A percentile compares a stretch with the other conserved stretches of the same genome.
Conservation (phyloP, 2,329 filamentous ascomycete genomes). For the Escovopsis sp. region DNA sequence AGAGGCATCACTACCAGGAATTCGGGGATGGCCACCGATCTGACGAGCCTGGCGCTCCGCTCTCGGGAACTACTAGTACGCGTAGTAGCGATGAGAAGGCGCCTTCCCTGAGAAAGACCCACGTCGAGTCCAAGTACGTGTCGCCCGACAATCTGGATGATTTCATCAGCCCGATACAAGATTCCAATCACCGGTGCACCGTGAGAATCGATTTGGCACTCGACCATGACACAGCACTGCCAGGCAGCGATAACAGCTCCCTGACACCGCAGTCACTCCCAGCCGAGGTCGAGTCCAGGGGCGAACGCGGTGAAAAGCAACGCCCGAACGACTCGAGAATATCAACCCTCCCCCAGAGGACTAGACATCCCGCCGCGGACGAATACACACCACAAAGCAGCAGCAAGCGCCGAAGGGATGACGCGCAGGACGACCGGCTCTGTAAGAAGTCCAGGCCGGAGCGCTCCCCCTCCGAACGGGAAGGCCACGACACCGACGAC, state of each 20-base stretch:
- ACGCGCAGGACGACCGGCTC: slow-evolving; percentile 3
- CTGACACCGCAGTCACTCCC: too few relatives aligned
- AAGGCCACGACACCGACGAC: neutral
- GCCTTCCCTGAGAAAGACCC: too few relatives aligned
- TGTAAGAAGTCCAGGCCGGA: slow-evolving; percentile 3
- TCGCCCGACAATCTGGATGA: slow-evolving; percentile 26
- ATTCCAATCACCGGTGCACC: slow-evolving; percentile 23
- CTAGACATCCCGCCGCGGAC: too few relatives aligned
- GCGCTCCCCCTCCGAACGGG: neutral
- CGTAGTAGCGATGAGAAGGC: slow-evolving; percentile 28
- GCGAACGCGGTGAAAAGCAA: too few relatives aligned
- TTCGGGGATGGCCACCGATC: neutral
- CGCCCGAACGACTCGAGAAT: neutral
- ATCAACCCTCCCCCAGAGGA: neutral
- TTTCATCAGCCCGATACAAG: slow-evolving; percentile 26
- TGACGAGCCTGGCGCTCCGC: slow-evolving; percentile 1
- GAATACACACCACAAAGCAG: slow-evolving; percentile 4
- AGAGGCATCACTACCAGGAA: neutral
- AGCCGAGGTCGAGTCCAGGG: too few relatives aligned
- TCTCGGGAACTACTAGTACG: too few relatives aligned
- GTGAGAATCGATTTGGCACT: slow-evolving; percentile 25
- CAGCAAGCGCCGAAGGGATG: slow-evolving; percentile 2
- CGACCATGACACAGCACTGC: neutral
- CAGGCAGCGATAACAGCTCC: neutral
- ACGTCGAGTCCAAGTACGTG: slow-evolving; percentile 30